Base-by-base conservation (phyloP, 2,329 filamentous ascomycete genomes). In the Fusarium drepaniforme region DNA sequence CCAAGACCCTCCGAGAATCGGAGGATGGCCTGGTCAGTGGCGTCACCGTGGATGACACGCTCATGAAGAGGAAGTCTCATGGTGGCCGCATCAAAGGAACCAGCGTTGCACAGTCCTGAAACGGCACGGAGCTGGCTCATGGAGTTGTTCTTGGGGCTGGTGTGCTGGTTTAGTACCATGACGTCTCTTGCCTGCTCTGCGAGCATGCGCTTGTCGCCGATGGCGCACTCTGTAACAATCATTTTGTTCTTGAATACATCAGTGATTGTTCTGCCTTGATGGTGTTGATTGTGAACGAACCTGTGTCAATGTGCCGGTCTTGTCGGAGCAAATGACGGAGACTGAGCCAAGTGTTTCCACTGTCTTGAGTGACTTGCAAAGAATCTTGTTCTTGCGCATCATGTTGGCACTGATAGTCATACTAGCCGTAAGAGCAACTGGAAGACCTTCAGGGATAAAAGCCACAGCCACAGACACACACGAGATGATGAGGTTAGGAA, bases 351-450 rank as follows among this genome's bases (percentile, higher is more conserved):
- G 87, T 0, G 93, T 95, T 82, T 95, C 93, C 0, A 94, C 93
- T 0, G 93, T 95, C 83, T 94, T 94, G 57, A 96, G 86, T 0
- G 92, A 94, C 83, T 95, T 95, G 90, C 93, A 95, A 11, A 95
- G 87, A 51, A 95, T 91, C 79, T 93, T 93, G 81, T 95, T 92
- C 83, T 92, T 91, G 73, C 88, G 88, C 93, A 96, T 95, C 76
- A 93, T 88, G 73, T 93, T 93, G 23, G 93, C 93, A 1, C 90
- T 92, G 69, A 96, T 95, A 0, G 93, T 95, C 73, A 96, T 85
- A 21, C 91, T 93, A 1, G 91, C 90, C 0, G 92, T 93, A 40
- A 94, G 83, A 1, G 92, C 92, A 61, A 94, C 92, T 0, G 93
- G 92, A 0, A 94, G 84, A 8, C 93, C 92, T 82, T 95, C 93